Conservation (phyloP, 2,329 filamentous ascomycete species). For the Emericellopsis atlantica region DNA sequence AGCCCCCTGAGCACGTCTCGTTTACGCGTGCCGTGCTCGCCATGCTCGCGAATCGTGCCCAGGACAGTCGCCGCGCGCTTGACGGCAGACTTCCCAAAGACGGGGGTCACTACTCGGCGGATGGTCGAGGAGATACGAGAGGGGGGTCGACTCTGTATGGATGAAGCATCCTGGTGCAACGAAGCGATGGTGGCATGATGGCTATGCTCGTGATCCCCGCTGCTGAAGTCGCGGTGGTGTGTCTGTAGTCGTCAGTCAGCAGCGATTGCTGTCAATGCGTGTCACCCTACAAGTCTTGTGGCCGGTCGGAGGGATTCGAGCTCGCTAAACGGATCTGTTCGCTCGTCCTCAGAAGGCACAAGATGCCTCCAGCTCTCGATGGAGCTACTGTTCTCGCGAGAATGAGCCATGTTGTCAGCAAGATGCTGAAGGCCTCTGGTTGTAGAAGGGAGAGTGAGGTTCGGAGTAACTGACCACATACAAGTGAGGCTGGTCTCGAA, state of each 20-base stretch:
- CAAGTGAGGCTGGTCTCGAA: too few relatives aligned
- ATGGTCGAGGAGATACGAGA: constrained; percentile 6
- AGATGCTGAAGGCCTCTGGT: not conserved
- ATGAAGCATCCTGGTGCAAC: too few relatives aligned
- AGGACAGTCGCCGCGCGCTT: not conserved
- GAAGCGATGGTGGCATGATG: too few relatives aligned
- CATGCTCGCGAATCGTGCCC: not conserved
- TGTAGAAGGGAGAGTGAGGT: not conserved
- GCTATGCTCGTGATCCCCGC: too few relatives aligned
- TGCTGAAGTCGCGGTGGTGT: too few relatives aligned
- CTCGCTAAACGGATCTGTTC: constrained; percentile 19
- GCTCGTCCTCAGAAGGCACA: constrained; percentile 20
- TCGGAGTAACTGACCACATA: too few relatives aligned
- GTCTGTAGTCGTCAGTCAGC: too few relatives aligned
- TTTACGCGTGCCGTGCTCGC: constrained; percentile 2
- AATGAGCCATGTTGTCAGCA: not conserved
- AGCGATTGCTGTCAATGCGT: too few relatives aligned
- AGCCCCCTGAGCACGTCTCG: too few relatives aligned
- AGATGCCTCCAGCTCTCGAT: constrained; percentile 20
- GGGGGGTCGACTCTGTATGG: too few relatives aligned
- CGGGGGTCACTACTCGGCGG: constrained; percentile 12
- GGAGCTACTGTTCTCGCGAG: constrained; percentile 5
- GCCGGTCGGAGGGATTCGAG: constrained; percentile 14
- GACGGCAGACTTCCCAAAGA: constrained; percentile 9
- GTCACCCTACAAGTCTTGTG: constrained; percentile 13